These are phyloP conservation scores for Delitschia confertaspora DNA, from an alignment of 495 filamentous ascomycete species.

Conservation along the genomic window DNA sequence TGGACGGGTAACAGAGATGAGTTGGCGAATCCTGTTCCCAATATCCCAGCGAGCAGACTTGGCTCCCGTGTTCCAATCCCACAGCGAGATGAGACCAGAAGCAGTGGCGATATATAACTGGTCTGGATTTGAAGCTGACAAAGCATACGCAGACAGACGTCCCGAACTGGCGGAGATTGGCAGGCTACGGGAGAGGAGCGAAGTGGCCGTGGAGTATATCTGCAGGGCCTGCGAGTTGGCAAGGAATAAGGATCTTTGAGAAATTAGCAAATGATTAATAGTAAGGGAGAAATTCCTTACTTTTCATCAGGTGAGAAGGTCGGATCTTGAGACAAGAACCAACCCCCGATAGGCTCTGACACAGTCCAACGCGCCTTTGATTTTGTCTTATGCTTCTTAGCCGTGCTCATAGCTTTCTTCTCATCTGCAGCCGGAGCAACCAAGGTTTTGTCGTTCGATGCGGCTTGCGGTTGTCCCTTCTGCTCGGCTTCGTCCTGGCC, in stretches of 20 bases:
- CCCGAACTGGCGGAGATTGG: slow-evolving; percentile 33
- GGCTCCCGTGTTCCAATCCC: slow-evolving; percentile 64
- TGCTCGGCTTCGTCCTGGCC: too few species aligned
- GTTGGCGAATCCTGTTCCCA: slow-evolving; percentile 32
- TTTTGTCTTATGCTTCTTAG: slow-evolving; percentile 1
- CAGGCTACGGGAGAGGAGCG: slow-evolving; percentile 60
- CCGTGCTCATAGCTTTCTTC: too few species aligned
- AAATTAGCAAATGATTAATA: neutral
- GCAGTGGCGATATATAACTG: slow-evolving; percentile 62
- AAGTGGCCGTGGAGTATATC: slow-evolving; percentile 72
- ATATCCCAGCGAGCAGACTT: slow-evolving; percentile 43
- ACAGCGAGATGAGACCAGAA: slow-evolving; percentile 54
- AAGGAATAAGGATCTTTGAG: slow-evolving; percentile 46
- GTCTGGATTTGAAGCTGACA: slow-evolving; percentile 51
- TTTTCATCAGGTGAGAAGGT: slow-evolving; percentile 72
- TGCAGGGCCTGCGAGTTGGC: slow-evolving; percentile 56
- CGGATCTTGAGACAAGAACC: slow-evolving; percentile 65
- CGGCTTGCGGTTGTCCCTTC: too few species aligned
- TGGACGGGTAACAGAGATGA: slow-evolving; percentile 23
- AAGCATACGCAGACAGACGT: slow-evolving; percentile 43
- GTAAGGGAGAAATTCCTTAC: slow-evolving; percentile 41
- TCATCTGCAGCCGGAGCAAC: too few species aligned
- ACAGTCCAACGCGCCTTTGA: slow-evolving; percentile 42
- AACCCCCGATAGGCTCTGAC: slow-evolving; percentile 55
- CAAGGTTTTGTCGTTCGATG: too few species aligned